These are phyloP conservation scores for Hericium alpestre DNA, from an alignment of 768 basidiomycete genomes.

Conservation along the genomic window DNA sequence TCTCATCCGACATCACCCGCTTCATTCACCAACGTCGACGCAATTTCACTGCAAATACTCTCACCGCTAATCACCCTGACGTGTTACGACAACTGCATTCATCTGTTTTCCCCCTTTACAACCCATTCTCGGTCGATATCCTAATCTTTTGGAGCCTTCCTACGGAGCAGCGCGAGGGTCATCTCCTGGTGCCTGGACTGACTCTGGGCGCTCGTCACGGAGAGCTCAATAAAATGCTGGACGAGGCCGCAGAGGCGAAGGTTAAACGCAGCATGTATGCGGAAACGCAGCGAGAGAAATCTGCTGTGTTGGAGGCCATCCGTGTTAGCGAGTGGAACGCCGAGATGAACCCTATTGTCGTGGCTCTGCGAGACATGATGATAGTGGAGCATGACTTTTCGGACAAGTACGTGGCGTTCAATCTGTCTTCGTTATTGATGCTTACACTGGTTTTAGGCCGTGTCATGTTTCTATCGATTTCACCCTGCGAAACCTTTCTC, in stretches of 20 bases:
- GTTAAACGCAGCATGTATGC: slow-evolving; percentile 82
- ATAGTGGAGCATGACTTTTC: slow-evolving; percentile 54
- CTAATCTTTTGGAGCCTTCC: slow-evolving; percentile 70
- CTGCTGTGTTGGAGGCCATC: slow-evolving; percentile 56
- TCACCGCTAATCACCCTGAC: slow-evolving; percentile 37
- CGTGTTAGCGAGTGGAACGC: slow-evolving; percentile 63
- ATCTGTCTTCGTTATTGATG: neutral
- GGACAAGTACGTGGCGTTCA: slow-evolving; percentile 37
- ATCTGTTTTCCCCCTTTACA: slow-evolving; percentile 70
- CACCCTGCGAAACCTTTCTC: slow-evolving; percentile 61
- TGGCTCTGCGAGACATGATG: slow-evolving; percentile 35
- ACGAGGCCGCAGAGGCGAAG: slow-evolving; percentile 50
- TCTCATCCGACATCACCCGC: slow-evolving; percentile 24
- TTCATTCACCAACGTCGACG: slow-evolving; percentile 46
- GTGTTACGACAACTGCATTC: slow-evolving; percentile 44
- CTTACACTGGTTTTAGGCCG: slow-evolving; percentile 30
- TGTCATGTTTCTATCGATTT: slow-evolving; percentile 45
- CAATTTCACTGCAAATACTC: slow-evolving; percentile 26
- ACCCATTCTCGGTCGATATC: slow-evolving; percentile 63
- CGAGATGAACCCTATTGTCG: slow-evolving; percentile 66
- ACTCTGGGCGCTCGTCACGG: slow-evolving; percentile 63
- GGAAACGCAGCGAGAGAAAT: slow-evolving; percentile 71
- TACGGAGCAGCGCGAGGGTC: slow-evolving; percentile 48
- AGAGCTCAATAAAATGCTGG: slow-evolving; percentile 48
- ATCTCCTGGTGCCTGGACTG: slow-evolving; percentile 45